phyloP scores from a whole-genome alignment of 2,329 filamentous ascomycete species.

The Talaromyces sp. region DNA sequence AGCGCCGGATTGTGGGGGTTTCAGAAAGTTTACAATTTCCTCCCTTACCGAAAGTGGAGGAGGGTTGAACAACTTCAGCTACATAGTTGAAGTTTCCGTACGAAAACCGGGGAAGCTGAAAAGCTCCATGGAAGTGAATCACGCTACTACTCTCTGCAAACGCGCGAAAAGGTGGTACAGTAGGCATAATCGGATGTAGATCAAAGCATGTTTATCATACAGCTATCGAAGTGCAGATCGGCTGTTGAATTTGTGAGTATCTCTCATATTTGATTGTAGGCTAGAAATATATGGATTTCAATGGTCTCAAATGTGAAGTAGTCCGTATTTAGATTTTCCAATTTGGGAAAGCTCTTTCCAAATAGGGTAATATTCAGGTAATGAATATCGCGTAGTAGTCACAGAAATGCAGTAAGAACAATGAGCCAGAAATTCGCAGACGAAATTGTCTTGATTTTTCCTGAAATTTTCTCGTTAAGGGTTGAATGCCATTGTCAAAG shows the following conservation, averaged over 20 bases:
- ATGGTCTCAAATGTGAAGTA: not conserved
- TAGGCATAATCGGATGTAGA: not conserved
- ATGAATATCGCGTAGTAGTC: not conserved
- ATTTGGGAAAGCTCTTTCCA: not conserved
- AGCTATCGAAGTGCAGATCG: too few relatives aligned
- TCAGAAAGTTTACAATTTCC: too few relatives aligned
- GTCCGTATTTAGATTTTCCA: not conserved
- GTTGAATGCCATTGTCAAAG: not conserved
- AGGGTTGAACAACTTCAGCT: not conserved
- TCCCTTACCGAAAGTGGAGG: not conserved
- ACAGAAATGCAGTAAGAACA: not conserved
- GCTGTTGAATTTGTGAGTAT: not conserved
- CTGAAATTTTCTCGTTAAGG: not conserved
- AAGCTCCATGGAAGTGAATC: too few relatives aligned
- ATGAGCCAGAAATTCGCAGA: not conserved
- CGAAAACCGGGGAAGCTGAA: too few relatives aligned
- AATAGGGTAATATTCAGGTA: not conserved
- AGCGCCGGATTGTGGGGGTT: too few relatives aligned
- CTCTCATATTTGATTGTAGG: not conserved
- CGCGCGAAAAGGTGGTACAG: too few relatives aligned
- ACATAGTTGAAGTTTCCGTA: not conserved
- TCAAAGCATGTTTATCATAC: not conserved
- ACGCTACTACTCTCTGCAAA: too few relatives aligned
- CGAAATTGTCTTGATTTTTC: not conserved
- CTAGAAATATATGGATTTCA: not conserved